Conservation (phyloP, 2,329 filamentous ascomycete species). For the Elsinoe fawcettii region DNA sequence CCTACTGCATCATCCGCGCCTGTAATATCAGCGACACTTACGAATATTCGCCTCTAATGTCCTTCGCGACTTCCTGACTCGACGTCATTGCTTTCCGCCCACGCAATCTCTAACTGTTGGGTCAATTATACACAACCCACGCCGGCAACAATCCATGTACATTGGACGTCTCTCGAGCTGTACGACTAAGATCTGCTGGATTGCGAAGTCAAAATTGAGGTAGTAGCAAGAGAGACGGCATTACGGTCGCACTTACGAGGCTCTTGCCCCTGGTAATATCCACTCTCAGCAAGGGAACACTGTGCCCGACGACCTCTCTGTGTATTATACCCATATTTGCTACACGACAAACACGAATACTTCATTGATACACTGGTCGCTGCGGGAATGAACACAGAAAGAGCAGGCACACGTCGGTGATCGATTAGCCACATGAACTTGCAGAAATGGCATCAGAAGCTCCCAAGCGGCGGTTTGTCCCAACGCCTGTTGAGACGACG, state of each 20-base stretch:
- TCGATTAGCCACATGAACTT: conserved; percentile 1
- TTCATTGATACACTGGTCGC: background rate
- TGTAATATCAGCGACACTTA: background rate
- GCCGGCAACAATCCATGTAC: background rate
- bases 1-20: background rate
- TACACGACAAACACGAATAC: background rate
- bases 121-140: background rate
- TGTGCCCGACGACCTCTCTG: background rate
- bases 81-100: conserved; percentile 10
- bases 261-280: background rate
- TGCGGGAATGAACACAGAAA: conserved; percentile 7
- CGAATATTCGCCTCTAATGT: background rate
- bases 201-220: background rate
- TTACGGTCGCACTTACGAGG: background rate
- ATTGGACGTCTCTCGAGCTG: background rate
- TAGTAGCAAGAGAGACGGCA: background rate
- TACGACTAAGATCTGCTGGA: background rate
- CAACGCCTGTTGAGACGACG: conserved; percentile 65
- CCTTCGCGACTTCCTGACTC: conserved; percentile 12
- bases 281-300: background rate
- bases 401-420: background rate
- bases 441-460: conserved; percentile 17
- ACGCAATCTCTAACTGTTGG: background rate
- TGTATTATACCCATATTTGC: background rate
- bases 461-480: conserved; percentile 48